phyloP scores from a whole-genome alignment of 306 rosid species.

The Acmispon strigosus region DNA sequence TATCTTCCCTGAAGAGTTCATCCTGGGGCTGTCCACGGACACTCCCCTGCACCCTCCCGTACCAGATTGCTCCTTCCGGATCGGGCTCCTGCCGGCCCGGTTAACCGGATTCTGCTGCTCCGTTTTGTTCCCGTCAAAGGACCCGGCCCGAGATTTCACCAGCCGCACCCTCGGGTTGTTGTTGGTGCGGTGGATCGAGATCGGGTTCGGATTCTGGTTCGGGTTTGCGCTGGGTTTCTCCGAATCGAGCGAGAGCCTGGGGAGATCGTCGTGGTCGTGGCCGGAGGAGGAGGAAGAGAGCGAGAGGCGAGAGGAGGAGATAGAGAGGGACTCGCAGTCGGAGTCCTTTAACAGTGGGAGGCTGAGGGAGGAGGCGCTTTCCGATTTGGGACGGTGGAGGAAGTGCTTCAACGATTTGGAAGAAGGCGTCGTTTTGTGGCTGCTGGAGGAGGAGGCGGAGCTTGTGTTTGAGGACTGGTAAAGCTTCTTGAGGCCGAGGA shows the following conservation, averaged over 20 bases:
- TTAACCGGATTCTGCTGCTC: background rate
- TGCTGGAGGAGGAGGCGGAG: background rate
- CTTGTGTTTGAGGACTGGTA: constrained; percentile 27
- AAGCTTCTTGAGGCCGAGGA: constrained; percentile 66
- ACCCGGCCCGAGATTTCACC: constrained; percentile 39
- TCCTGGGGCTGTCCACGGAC: constrained; percentile 85
- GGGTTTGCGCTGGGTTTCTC: constrained; percentile 44
- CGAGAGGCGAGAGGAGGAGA: constrained; percentile 74
- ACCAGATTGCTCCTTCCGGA: constrained; percentile 30
- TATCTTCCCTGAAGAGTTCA: constrained; percentile 92
- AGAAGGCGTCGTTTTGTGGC: constrained; percentile 27
- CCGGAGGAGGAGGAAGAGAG: constrained; percentile 87
- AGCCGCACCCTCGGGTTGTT: constrained; percentile 32
- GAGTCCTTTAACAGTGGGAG: constrained; percentile 54
- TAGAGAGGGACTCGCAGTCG: constrained; percentile 67
- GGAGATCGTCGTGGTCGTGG: constrained; percentile 88
- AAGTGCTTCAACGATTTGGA: constrained; percentile 47
- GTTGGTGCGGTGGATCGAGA: constrained; percentile 26
- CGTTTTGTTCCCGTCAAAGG: constrained; percentile 25
- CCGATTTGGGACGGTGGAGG: constrained; percentile 46
- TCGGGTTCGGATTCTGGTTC: constrained; percentile 6
- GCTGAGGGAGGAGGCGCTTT: constrained; percentile 32
- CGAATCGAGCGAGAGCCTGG: constrained; percentile 64
- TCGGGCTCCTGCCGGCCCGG: constrained; percentile 56
- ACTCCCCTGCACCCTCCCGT: constrained; percentile 57